phyloP scores from a whole-genome alignment of 1,139 yeast genomes.

The Suhomyces ambrosiae region DNA sequence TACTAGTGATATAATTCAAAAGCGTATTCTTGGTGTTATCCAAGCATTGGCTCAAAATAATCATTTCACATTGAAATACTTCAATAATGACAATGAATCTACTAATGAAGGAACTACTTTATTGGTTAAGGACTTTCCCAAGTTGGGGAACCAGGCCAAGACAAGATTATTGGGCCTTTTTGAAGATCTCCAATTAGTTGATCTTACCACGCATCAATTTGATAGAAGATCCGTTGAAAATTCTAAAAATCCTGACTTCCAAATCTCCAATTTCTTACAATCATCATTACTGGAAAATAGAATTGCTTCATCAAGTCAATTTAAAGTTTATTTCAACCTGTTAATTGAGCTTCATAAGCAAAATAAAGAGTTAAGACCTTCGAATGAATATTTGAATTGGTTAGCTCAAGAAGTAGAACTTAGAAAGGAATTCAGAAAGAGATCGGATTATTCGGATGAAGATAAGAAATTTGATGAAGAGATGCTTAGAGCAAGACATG shows the following conservation, averaged over 20 bases:
- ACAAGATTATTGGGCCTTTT: constrained; percentile 42
- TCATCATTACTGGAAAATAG: constrained; percentile 23
- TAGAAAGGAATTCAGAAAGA: constrained; percentile 33
- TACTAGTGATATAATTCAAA: constrained; percentile 38
- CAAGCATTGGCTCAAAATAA: constrained; percentile 42
- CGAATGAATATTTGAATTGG: constrained; percentile 58
- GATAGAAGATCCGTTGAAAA: constrained; percentile 30
- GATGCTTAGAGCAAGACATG: constrained; percentile 63
- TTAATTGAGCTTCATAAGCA: constrained; percentile 40
- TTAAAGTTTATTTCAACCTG: constrained; percentile 45
- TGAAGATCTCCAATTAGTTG: constrained; percentile 35
- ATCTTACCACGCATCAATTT: constrained; percentile 20
- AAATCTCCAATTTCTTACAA: constrained; percentile 38
- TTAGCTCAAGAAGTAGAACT: constrained; percentile 52
- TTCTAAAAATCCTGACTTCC: constrained; percentile 23
- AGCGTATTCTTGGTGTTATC: constrained; percentile 51
- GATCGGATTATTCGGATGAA: constrained; percentile 31
- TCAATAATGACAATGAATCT: constrained; percentile 18
- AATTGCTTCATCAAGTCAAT: constrained; percentile 37
- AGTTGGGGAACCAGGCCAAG: constrained; percentile 31
- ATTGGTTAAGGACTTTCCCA: constrained; percentile 32
- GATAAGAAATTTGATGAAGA: constrained; percentile 45
- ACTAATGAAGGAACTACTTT: constrained; percentile 25
- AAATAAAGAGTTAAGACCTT: constrained; percentile 28
- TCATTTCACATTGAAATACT: constrained; percentile 30